Evolutionary conservation across 2,329 filamentous ascomycete species (phyloP), one percentile per base, ranked within the genome.

Genomic region (Ceratocystis ficicola): DNA sequence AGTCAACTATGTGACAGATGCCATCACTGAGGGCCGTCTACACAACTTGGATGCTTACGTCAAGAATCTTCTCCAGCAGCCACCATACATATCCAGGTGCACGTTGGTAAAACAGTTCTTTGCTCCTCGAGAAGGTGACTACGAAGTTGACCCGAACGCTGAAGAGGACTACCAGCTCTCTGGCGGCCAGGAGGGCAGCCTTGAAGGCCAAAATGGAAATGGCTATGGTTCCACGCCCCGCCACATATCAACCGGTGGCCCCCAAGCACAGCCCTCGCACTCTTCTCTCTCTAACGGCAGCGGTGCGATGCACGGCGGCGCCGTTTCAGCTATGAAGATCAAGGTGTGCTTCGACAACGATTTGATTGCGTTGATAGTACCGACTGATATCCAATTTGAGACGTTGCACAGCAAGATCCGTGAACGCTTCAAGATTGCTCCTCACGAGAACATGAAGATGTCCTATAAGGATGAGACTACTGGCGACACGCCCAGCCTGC

Each of bases 1-100:
- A 2, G 93, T 99, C 68, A 95, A 92, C 70, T 96, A 95, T 75
- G 93, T 97, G 66, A 99, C 93, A n/a, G 93, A 97, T 73, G 90
- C 89, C 44, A 96, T 99, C 71, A 96, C 92, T 20, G 92, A 96
- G 73, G 92, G 91, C 32, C 86, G 94, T 70, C 85, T 94, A 67
- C 89, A 94, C 74, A 96, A 95, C 73, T 79, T 99, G 48, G 92
- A 99, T 72, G 89, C 93, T 63, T 99, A 99, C 72, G 90, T 99
- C 71, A 95, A 95, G 77, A 93, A 94, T 71, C 80, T 99, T 25
- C 79, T 99, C 7, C 82, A 83, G 44, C 87, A 97, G 75, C 89
- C 90, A 2, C 78, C 83, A 0, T 90, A 96, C 73, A 96, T 99
- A 69, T 85, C 90, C 0, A 84, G 86, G 70, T 94, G 90, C 73